Evolutionary conservation across 108 stramenopile genomes (phyloP).

Genomic region (Nitzschia palea): DNA sequence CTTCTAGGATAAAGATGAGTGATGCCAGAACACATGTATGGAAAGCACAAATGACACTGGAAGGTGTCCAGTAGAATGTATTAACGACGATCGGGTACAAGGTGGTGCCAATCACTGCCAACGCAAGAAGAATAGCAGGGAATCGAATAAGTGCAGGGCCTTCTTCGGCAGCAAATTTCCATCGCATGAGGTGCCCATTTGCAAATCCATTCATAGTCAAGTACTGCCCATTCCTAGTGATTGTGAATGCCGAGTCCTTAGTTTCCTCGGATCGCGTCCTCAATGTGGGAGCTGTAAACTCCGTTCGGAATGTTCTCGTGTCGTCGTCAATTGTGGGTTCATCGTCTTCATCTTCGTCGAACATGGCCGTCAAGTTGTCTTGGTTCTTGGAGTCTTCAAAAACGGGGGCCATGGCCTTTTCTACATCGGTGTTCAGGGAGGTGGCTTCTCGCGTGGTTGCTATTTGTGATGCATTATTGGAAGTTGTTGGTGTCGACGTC

Average conservation of each 20-base stretch:
- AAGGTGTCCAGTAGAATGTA: constrained; percentile 16
- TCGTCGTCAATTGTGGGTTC: constrained; percentile 9
- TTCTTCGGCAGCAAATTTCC: constrained; percentile 59
- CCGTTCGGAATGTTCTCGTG: not conserved
- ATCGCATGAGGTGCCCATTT: constrained; percentile 53
- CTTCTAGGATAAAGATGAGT: constrained; percentile 46
- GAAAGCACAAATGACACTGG: constrained; percentile 26
- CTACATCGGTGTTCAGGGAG: too few species aligned
- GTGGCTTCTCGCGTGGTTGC: too few species aligned
- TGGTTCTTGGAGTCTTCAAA: too few species aligned
- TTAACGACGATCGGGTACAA: constrained; percentile 28
- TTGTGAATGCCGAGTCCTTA: constrained; percentile 5
- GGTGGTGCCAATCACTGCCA: constrained; percentile 32
- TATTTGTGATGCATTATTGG: too few species aligned
- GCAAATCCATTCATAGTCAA: constrained; percentile 39
- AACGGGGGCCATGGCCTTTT: too few species aligned
- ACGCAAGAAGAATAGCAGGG: constrained; percentile 27
- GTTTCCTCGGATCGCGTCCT: not conserved
- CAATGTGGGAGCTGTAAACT: not conserved
- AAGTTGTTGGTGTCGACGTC: not conserved
- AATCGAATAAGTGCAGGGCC: constrained; percentile 40
- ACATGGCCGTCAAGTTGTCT: too few species aligned
- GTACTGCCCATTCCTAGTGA: constrained; percentile 31
- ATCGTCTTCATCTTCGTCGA: not conserved
- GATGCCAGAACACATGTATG: constrained; percentile 24